phyloP scores from a whole-genome alignment of 179 eudicot genomes.

The Camellia oleifera region DNA sequence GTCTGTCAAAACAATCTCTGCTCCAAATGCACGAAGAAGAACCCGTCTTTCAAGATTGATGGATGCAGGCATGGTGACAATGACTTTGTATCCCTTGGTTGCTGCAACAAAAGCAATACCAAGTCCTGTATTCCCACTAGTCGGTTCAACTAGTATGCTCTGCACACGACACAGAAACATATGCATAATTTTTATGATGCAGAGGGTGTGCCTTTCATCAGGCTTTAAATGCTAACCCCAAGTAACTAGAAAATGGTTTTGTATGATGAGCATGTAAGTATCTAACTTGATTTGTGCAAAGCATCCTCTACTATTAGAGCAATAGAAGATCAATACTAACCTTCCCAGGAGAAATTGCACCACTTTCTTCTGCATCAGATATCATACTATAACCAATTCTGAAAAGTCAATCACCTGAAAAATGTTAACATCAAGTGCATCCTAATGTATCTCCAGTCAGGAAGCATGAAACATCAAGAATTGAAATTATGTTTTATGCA shows the following conservation, averaged over 20 bases:
- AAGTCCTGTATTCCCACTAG: slow-evolving; percentile 71
- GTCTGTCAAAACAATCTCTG: slow-evolving; percentile 61
- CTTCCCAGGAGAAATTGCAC: slow-evolving; percentile 63
- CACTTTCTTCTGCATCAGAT: slow-evolving; percentile 64
- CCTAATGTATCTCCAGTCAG: neutral
- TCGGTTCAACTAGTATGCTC: slow-evolving; percentile 64
- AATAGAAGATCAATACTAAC: slow-evolving; percentile 29
- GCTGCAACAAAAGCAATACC: slow-evolving; percentile 71
- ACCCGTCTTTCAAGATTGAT: slow-evolving; percentile 57
- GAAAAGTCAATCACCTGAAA: slow-evolving; percentile 22
- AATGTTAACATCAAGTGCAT: neutral
- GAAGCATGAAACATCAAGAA: neutral
- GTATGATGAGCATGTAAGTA: slow-evolving; percentile 8
- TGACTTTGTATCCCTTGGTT: slow-evolving; percentile 56
- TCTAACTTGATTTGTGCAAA: neutral
- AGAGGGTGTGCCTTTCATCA: neutral
- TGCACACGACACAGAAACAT: slow-evolving; percentile 14
- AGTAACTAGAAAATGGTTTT: neutral
- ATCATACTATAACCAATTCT: slow-evolving; percentile 69
- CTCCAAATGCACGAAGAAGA: slow-evolving; percentile 66
- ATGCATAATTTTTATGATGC: neutral
- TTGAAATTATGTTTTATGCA: neutral
- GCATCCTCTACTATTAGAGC: neutral
- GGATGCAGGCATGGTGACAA: slow-evolving; percentile 69
- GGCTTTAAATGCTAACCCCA: neutral